phyloP scores from a whole-genome alignment of 768 basidiomycete species.

The Podaxis sp. region DNA sequence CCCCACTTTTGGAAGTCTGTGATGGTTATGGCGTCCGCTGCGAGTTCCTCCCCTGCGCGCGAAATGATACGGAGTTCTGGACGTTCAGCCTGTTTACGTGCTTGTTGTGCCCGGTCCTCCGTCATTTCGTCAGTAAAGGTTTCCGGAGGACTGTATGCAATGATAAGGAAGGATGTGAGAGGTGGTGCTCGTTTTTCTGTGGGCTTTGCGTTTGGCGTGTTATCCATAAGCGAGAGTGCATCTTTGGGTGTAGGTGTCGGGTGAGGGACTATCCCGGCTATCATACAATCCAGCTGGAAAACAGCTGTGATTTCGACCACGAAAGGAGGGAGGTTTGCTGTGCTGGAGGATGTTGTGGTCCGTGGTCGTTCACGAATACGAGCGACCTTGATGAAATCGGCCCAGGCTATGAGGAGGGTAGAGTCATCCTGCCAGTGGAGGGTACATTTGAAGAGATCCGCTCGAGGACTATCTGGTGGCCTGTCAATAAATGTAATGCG shows the following conservation, averaged over 20 bases:
- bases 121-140: constrained; percentile 70
- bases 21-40: constrained; percentile 80
- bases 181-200: constrained; percentile 16
- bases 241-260: constrained; percentile 29
- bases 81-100: constrained; percentile 83
- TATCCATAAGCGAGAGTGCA: constrained; percentile 16
- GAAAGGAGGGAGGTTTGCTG: constrained; percentile 54
- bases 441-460: constrained; percentile 92
- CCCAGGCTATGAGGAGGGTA: constrained; percentile 91
- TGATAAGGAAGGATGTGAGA: constrained; percentile 76
- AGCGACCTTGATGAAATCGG: constrained; percentile 89
- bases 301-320: constrained; percentile 88
- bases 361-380: constrained; percentile 67
- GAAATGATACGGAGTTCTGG: constrained; percentile 94
- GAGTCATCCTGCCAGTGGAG: constrained; percentile 92
- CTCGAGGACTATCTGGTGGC: constrained; percentile 78
- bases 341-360: constrained; percentile 38
- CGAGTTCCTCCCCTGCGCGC: constrained; percentile 82
- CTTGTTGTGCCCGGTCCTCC: constrained; percentile 70
- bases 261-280: constrained; percentile 87
- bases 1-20: constrained; percentile 79
- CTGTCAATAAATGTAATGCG: constrained; percentile 87
- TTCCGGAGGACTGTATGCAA: constrained; percentile 85
- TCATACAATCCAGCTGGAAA: constrained; percentile 94
- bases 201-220: constrained; percentile 1